A percentile compares a stretch with the other conserved stretches of the same genome.
These are phyloP conservation scores for Smittium culicis DNA, from an alignment of 371 early-diverging fungal species.

Conservation along the genomic window DNA sequence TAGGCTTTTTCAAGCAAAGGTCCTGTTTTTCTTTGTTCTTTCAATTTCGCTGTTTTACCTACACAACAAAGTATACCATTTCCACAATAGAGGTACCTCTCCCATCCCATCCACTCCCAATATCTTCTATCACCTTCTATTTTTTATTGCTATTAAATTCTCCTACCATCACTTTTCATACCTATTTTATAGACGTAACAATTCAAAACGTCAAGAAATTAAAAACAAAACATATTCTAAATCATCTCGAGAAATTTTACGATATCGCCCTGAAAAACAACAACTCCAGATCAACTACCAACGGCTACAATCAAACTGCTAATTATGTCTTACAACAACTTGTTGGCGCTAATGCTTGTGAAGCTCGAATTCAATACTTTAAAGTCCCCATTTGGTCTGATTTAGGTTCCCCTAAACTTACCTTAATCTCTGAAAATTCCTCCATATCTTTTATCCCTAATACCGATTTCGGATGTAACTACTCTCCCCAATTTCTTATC, in stretches of 20 bases:
- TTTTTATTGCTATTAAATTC: too few species aligned
- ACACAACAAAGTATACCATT: too few species aligned
- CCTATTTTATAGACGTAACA: too few species aligned
- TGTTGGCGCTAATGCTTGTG: slow-evolving; percentile 18
- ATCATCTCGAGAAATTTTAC: slow-evolving; percentile 18
- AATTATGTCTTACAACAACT: slow-evolving; percentile 24
- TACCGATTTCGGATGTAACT: slow-evolving; percentile 18
- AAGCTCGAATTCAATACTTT: slow-evolving; percentile 25
- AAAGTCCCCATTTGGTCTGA: slow-evolving; percentile 27
- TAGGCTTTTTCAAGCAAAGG: too few species aligned
- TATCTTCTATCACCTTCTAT: too few species aligned
- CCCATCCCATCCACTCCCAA: too few species aligned
- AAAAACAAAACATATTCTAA: slow-evolving; percentile 12
- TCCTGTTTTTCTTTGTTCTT: too few species aligned
- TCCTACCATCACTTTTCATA: too few species aligned
- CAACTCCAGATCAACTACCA: slow-evolving; percentile 28
- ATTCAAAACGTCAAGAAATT: background rate
- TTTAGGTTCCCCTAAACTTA: slow-evolving; percentile 12
- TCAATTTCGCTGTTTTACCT: too few species aligned
- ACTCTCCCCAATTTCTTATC: background rate
- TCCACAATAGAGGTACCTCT: too few species aligned
- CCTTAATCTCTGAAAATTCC: slow-evolving; percentile 8
- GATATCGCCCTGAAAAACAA: slow-evolving; percentile 24
- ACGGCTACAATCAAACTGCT: slow-evolving; percentile 28
- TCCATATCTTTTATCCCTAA: slow-evolving; percentile 15